phyloP scores from a whole-genome alignment of 768 basidiomycete species.

The Punctularia strigosozonata region DNA sequence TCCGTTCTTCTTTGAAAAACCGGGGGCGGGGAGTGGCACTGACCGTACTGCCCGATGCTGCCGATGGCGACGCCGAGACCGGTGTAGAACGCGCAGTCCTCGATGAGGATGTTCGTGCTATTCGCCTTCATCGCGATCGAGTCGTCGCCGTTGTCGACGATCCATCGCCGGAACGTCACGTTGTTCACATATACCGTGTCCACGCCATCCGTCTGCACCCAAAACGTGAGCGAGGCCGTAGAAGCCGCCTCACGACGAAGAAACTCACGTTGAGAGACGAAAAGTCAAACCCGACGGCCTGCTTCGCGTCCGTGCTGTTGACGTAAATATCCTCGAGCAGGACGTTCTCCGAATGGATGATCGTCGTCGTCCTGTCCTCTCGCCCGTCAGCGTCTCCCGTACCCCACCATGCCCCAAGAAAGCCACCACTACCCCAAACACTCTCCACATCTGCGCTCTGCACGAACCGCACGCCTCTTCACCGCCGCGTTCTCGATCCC shows the following conservation, averaged over 20 bases:
- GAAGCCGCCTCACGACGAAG: neutral
- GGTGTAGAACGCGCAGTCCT: conserved; percentile 23
- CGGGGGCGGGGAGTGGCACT: too few relatives aligned
- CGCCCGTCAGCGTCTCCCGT: too few relatives aligned
- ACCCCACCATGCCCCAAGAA: too few relatives aligned
- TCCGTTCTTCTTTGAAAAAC: too few relatives aligned
- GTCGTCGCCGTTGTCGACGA: conserved; percentile 27
- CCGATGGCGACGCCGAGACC: conserved; percentile 30
- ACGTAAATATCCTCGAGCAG: conserved; percentile 26
- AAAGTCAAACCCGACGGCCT: too few relatives aligned
- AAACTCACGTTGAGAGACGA: conserved; percentile 18
- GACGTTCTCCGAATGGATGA: conserved; percentile 22
- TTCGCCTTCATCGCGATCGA: conserved; percentile 28
- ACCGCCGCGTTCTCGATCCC: too few relatives aligned
- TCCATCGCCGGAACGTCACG: conserved; percentile 26
- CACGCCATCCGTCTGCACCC: conserved; percentile 23
- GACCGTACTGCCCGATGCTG: conserved; percentile 24
- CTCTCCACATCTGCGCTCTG: too few relatives aligned
- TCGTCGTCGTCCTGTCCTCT: conserved; percentile 29
- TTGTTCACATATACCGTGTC: conserved; percentile 25
- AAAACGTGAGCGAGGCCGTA: neutral
- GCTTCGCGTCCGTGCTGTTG: conserved; percentile 18
- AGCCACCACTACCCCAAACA: too few relatives aligned
- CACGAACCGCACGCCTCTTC: too few relatives aligned
- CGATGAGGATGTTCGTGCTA: conserved; percentile 26